Conservation (phyloP, 345 rosid genomes). For the Luvunga scandens region DNA sequence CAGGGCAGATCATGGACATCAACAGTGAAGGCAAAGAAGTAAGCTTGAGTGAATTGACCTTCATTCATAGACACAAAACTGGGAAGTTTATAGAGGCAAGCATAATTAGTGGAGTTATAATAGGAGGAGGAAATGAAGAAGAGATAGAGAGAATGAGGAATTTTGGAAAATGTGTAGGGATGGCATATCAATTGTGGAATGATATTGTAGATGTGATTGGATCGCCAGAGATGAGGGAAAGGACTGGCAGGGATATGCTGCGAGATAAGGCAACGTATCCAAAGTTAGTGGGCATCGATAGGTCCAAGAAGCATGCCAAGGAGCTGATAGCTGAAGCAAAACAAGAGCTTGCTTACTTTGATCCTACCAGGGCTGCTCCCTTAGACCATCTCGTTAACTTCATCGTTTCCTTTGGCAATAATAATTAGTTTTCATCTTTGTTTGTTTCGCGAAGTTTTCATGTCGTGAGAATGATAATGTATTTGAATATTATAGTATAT, state of each 20-base stretch:
- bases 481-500: too few species aligned
- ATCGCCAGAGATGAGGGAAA: conserved; percentile 32
- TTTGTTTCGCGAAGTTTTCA: too few species aligned
- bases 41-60: conserved; percentile 18
- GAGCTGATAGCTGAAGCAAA: conserved; percentile 27
- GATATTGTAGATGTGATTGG: conserved; percentile 10
- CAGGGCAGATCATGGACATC: conserved; percentile 52
- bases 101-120: conserved; percentile 28
- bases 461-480: too few species aligned
- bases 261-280: conserved; percentile 24
- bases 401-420: too few species aligned
- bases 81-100: conserved; percentile 37
- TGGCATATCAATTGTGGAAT: conserved; percentile 22
- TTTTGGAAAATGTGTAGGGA: not conserved
- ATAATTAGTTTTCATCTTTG: too few species aligned
- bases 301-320: conserved; percentile 22
- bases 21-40: conserved; percentile 36
- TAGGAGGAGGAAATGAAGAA: conserved; percentile 25
- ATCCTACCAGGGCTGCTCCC: conserved; percentile 27
- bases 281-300: conserved; percentile 18
- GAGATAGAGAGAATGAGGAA: conserved; percentile 26
- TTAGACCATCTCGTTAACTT: not conserved
- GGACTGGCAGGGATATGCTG: conserved; percentile 28
- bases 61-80: conserved; percentile 36
- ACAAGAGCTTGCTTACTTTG: conserved; percentile 24